Evolutionary conservation across 208 protist genomes (phyloP).

Genomic region (Leishmania mexicana): DNA sequence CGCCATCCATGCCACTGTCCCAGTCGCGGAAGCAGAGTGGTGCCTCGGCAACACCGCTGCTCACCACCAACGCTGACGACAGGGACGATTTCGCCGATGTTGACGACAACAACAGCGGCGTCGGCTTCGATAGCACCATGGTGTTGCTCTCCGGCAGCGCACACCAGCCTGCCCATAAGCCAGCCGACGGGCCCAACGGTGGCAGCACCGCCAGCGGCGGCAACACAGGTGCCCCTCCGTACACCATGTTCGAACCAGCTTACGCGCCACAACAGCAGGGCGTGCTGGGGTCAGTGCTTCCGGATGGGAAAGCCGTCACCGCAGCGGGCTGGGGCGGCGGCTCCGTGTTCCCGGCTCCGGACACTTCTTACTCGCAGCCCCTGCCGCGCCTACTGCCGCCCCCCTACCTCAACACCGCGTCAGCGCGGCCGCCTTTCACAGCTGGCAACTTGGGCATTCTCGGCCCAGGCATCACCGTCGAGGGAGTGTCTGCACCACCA

Average conservation of each 20-base stretch:
- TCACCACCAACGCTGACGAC: neutral
- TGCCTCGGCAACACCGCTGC: neutral
- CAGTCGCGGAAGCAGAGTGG: neutral
- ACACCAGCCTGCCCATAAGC: neutral
- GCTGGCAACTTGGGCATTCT: neutral
- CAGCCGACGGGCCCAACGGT: neutral
- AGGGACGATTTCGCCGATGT: neutral
- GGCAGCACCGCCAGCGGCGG: neutral
- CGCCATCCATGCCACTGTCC: neutral
- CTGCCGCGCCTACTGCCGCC: neutral
- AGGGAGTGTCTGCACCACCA: neutral
- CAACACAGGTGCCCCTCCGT: neutral
- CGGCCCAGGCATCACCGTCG: neutral
- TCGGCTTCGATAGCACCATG: constrained; percentile 28
- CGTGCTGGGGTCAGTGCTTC: constrained; percentile 6
- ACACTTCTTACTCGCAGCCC: neutral
- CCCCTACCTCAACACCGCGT: neutral
- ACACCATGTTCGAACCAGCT: constrained; percentile 13
- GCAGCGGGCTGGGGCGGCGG: constrained; percentile 3
- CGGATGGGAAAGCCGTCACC: neutral
- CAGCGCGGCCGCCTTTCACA: neutral
- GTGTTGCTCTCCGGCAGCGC: constrained; percentile 13
- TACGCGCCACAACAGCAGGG: constrained; percentile 14
- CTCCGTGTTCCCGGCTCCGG: constrained; percentile 7
- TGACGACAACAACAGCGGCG: constrained; percentile 6